These are phyloP conservation scores for Chlorella sp. DNA, from an alignment of 139 green algal genomes.

Conservation along the genomic window DNA sequence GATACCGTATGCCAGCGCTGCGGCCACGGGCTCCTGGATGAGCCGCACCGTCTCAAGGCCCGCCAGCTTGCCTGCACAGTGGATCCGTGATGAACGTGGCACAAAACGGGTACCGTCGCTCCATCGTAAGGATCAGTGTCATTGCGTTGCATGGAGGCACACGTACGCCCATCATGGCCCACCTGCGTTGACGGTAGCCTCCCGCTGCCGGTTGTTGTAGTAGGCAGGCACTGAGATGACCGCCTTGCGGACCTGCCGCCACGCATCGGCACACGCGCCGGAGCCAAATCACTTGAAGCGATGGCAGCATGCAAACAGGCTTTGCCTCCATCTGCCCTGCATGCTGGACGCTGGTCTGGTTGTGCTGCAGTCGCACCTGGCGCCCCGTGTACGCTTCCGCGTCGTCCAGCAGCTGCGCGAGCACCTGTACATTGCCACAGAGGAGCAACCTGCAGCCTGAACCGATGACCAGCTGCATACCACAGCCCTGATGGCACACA, in stretches of 20 bases:
- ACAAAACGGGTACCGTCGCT: too few species aligned
- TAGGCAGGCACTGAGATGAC: conserved; percentile 91
- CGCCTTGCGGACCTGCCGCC: conserved; percentile 54
- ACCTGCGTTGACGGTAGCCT: conserved; percentile 70
- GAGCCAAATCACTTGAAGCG: too few species aligned
- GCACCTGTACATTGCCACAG: conserved; percentile 26
- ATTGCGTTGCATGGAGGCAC: too few species aligned
- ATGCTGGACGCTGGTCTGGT: too few species aligned
- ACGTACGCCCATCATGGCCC: background rate
- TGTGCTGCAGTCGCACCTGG: background rate
- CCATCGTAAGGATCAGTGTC: too few species aligned
- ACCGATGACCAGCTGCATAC: too few species aligned
- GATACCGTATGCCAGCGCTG: conserved; percentile 84
- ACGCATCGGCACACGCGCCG: too few species aligned
- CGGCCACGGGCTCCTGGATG: conserved; percentile 81
- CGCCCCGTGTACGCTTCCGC: conserved; percentile 29
- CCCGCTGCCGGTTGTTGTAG: conserved; percentile 68
- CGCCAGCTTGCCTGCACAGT: conserved; percentile 52
- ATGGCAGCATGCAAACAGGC: too few species aligned
- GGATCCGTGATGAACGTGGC: too few species aligned
- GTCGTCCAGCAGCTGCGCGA: conserved; percentile 56
- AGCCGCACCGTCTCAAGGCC: conserved; percentile 75
- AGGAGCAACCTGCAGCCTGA: too few species aligned
- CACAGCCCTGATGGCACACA: too few species aligned
- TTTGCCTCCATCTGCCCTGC: too few species aligned